phyloP scores from a whole-genome alignment of 2,329 filamentous ascomycete genomes.

The Penicillium brevicompactum region DNA sequence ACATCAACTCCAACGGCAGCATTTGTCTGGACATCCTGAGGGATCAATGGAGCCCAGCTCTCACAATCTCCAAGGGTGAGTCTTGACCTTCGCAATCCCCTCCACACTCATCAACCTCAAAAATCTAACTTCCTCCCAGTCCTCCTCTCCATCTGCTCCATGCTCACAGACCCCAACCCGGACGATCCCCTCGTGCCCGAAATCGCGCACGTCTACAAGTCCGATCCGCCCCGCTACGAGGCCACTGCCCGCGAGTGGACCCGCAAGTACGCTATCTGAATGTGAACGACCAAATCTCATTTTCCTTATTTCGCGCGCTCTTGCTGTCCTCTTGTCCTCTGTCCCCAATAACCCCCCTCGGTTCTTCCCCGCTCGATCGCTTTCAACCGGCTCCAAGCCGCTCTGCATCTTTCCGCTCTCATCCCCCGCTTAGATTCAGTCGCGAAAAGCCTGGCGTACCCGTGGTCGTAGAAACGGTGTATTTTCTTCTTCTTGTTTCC shows the following conservation, averaged over 20 bases:
- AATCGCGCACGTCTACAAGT: constrained; percentile 99
- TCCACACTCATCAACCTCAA: neutral
- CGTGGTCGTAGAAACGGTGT: constrained; percentile 40
- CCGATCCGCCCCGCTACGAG: constrained; percentile 92
- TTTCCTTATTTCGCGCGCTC: constrained; percentile 8
- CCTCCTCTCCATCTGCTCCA: constrained; percentile 97
- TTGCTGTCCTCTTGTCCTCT: neutral
- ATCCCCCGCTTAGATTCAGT: constrained; percentile 25
- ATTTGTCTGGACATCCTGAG: constrained; percentile 98
- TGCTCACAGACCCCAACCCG: constrained; percentile 99
- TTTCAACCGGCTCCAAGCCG: constrained; percentile 10
- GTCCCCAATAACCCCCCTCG: neutral
- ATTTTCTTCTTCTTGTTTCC: constrained; percentile 23
- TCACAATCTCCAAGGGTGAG: constrained; percentile 97
- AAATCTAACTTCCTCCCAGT: constrained; percentile 57
- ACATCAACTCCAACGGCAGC: constrained; percentile 99
- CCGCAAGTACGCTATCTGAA: constrained; percentile 94
- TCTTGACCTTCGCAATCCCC: neutral
- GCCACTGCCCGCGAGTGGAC: constrained; percentile 98
- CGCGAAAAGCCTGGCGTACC: constrained; percentile 39
- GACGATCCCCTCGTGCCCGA: constrained; percentile 98
- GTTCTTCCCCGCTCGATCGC: constrained; percentile 2
- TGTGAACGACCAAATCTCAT: constrained; percentile 24
- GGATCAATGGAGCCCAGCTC: constrained; percentile 98
- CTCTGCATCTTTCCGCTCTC: constrained; percentile 21